Evolutionary conservation across 495 filamentous ascomycete genomes (phyloP).

Genomic region (Rostrohypoxylon terebratum): DNA sequence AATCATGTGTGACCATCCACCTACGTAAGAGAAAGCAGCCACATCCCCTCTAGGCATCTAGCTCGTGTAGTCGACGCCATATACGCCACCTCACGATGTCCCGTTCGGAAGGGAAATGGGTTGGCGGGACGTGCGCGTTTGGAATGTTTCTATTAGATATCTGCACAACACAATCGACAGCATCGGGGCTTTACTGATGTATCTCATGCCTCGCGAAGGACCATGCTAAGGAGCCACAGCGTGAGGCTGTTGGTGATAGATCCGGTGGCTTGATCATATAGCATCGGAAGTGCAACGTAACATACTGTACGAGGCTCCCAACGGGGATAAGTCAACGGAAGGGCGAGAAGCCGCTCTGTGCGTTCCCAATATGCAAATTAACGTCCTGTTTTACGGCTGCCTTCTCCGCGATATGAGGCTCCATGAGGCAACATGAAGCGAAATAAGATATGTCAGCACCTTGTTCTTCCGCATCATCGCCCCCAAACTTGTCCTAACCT

Average conservation of each 20-base stretch:
- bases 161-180: neutral
- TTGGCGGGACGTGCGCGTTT: neutral
- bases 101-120: neutral
- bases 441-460: constrained; percentile 1
- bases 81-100: constrained; percentile 1
- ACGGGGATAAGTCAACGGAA: neutral
- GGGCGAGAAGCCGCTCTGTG: neutral
- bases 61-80: constrained; percentile 9
- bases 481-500: neutral
- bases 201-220: neutral
- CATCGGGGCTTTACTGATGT: neutral
- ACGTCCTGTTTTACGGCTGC: neutral
- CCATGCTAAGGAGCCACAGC: neutral
- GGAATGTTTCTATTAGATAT: neutral
- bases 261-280: constrained; percentile 8
- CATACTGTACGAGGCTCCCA: neutral
- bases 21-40: constrained; percentile 1
- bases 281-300: neutral
- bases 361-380: neutral
- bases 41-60: neutral
- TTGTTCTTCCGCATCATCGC: constrained; percentile 6
- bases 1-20: neutral
- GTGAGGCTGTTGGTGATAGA: neutral
- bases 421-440: neutral
- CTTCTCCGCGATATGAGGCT: neutral